phyloP scores from a whole-genome alignment of 768 basidiomycete genomes.

The Psilocybe subaeruginosa region DNA sequence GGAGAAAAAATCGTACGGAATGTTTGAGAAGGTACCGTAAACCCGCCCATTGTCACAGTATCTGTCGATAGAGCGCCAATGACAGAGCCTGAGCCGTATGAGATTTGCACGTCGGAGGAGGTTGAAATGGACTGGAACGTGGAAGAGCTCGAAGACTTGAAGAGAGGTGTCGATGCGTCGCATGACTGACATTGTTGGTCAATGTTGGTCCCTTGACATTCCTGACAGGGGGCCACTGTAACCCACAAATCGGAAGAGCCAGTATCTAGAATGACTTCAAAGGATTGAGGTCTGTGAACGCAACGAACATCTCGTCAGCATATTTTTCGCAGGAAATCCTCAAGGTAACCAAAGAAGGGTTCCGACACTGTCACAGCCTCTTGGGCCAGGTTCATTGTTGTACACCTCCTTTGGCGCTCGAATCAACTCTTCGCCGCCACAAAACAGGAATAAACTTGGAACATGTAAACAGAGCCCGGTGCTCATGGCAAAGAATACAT shows the following conservation, averaged over 20 bases:
- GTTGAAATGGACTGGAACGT: not conserved
- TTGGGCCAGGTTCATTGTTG: too few relatives aligned
- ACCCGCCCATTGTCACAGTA: constrained; percentile 66
- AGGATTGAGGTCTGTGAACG: constrained; percentile 56
- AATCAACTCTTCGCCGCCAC: too few relatives aligned
- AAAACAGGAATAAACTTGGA: too few relatives aligned
- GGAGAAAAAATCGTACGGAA: constrained; percentile 46
- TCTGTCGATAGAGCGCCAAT: constrained; percentile 58
- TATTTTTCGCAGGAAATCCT: not conserved
- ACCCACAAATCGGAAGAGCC: constrained; percentile 94
- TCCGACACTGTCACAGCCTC: too few relatives aligned
- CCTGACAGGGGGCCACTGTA: constrained; percentile 48
- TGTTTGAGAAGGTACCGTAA: constrained; percentile 54
- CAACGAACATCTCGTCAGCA: constrained; percentile 5
- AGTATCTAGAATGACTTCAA: constrained; percentile 88
- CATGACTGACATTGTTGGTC: not conserved
- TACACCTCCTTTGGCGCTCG: too few relatives aligned
- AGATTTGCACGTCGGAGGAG: constrained; percentile 35
- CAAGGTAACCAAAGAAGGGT: too few relatives aligned
- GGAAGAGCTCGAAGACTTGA: constrained; percentile 19
- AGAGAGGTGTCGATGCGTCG: constrained; percentile 40
- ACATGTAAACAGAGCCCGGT: too few relatives aligned
- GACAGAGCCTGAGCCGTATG: constrained; percentile 75
- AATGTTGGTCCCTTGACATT: constrained; percentile 33
- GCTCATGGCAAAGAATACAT: too few relatives aligned